A percentile compares a stretch with the other conserved stretches of the same genome.
Evolutionary conservation across 2,329 filamentous ascomycete species (phyloP).

Genomic region (Penicillium brasilianum): DNA sequence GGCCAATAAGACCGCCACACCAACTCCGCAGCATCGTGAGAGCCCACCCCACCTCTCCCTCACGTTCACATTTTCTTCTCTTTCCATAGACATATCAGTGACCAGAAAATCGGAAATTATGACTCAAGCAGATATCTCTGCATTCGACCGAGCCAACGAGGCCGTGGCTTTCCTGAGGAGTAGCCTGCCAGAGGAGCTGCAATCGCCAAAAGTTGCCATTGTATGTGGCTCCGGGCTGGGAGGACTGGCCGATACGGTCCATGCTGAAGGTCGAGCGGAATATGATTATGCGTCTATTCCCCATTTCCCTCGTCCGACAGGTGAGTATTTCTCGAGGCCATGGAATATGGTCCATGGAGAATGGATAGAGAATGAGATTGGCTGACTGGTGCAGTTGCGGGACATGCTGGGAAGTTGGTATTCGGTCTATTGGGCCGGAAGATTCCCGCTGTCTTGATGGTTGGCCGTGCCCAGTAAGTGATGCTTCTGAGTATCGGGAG

Average conservation of each 20-base stretch:
- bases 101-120: constrained; percentile 14
- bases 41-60: constrained; percentile 10
- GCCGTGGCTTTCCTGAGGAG: constrained; percentile 57
- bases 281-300: constrained; percentile 65
- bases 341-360: neutral
- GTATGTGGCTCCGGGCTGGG: constrained; percentile 69
- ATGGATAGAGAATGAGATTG: neutral
- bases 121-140: constrained; percentile 23
- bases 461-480: constrained; percentile 69
- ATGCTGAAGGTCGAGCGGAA: constrained; percentile 56
- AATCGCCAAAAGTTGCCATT: constrained; percentile 63
- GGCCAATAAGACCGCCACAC: constrained; percentile 15
- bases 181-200: constrained; percentile 56
- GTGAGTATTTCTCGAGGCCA: constrained; percentile 43
- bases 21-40: constrained; percentile 24
- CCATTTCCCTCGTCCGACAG: constrained; percentile 65
- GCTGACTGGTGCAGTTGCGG: constrained; percentile 50
- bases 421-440: constrained; percentile 64
- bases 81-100: neutral
- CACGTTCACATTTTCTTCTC: neutral
- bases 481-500: neutral
- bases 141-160: constrained; percentile 48
- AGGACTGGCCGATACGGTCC: constrained; percentile 63
- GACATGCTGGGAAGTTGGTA: constrained; percentile 69
- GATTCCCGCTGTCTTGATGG: constrained; percentile 65